phyloP scores from a whole-genome alignment of 2,329 filamentous ascomycete genomes.

The Endoconidiophora polonica region DNA sequence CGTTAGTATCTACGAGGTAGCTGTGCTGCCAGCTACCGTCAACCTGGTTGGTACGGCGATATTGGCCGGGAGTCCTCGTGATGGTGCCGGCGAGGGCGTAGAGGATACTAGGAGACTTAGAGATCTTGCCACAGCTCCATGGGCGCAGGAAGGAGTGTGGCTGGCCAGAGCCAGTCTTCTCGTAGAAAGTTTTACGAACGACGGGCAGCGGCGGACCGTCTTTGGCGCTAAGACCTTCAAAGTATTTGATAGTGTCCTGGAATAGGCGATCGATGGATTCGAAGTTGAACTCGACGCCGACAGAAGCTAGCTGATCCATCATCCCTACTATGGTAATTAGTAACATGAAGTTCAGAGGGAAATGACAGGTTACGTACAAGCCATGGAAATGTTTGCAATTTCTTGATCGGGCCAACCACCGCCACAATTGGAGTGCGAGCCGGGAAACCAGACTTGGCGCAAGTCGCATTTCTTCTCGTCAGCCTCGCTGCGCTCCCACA shows the following conservation, averaged over 20 bases:
- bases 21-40: slow-evolving; percentile 21
- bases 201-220: slow-evolving; percentile 29
- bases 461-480: slow-evolving; percentile 20
- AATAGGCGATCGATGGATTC: slow-evolving; percentile 19
- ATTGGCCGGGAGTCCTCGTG: slow-evolving; percentile 30
- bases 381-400: slow-evolving; percentile 24
- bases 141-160: slow-evolving; percentile 20
- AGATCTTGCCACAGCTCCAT: slow-evolving; percentile 31
- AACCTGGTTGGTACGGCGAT: slow-evolving; percentile 27
- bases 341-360: not conserved
- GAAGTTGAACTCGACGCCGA: slow-evolving; percentile 33
- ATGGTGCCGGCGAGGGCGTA: slow-evolving; percentile 29
- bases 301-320: slow-evolving; percentile 37
- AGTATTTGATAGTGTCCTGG: slow-evolving; percentile 17
- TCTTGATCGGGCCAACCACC: slow-evolving; percentile 43
- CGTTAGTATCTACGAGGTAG: slow-evolving; percentile 35
- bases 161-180: not conserved
- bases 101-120: slow-evolving; percentile 22
- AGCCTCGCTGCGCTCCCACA: slow-evolving; percentile 29
- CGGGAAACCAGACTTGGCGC: slow-evolving; percentile 49
- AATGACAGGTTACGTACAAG: slow-evolving; percentile 19
- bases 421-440: slow-evolving; percentile 53
- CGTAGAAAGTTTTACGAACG: slow-evolving; percentile 23
- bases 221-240: slow-evolving; percentile 25
- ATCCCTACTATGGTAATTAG: slow-evolving; percentile 25